These are phyloP conservation scores for Eragrostis tef DNA, from an alignment of 202 grass and related monocot genomes.

Conservation along the genomic window DNA sequence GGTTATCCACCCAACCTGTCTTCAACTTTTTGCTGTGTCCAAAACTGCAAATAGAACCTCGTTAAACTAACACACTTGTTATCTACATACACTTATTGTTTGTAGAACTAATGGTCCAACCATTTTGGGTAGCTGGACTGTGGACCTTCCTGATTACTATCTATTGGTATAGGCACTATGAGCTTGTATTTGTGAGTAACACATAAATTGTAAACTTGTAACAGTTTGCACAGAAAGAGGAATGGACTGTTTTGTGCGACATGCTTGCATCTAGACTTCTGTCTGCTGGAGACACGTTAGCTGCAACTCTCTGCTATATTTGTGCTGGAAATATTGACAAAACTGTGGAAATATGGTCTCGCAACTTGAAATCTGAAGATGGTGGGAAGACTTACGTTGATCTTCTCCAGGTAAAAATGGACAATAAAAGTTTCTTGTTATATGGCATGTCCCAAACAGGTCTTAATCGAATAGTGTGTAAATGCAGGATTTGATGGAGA, in stretches of 20 bases:
- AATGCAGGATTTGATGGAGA: conserved; percentile 99
- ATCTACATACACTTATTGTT: conserved; percentile 10
- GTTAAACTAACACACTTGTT: conserved; percentile 9
- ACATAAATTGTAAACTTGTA: conserved; percentile 32
- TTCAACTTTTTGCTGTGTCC: neutral
- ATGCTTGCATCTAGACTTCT: conserved; percentile 83
- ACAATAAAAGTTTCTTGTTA: conserved; percentile 29
- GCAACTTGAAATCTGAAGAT: conserved; percentile 76
- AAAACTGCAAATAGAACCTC: neutral
- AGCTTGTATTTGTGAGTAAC: conserved; percentile 30
- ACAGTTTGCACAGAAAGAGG: conserved; percentile 87
- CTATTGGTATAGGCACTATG: conserved; percentile 13
- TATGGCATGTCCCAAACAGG: conserved; percentile 14
- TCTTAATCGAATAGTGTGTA: conserved; percentile 36
- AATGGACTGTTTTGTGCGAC: conserved; percentile 88
- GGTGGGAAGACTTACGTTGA: conserved; percentile 84
- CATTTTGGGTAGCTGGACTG: neutral
- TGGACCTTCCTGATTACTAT: neutral
- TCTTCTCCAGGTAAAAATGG: conserved; percentile 85
- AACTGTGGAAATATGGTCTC: conserved; percentile 98
- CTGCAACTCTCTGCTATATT: conserved; percentile 94
- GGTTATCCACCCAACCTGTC: neutral
- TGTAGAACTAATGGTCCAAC: neutral
- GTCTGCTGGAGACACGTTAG: conserved; percentile 67
- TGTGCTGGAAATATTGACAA: conserved; percentile 99